Evolutionary conservation across 345 rosid genomes (phyloP), one percentile per base, ranked within the genome.

Genomic region (Pistacia vera): DNA sequence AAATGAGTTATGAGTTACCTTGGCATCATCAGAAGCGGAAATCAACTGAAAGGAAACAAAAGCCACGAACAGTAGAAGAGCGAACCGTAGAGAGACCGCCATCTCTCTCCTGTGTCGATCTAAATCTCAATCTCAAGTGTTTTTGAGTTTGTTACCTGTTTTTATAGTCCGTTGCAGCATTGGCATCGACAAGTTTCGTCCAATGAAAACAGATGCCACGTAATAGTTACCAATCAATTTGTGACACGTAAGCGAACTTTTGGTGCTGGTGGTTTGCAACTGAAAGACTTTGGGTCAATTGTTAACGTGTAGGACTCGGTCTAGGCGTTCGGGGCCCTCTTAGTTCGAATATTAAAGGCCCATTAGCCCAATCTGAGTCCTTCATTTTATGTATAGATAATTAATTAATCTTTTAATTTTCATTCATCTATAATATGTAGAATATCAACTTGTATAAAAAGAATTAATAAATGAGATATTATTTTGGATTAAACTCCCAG

Each of bases 11-110:
- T 18, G 2, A 14, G 51, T 66, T 87, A 90, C 92, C 91, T 85
- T 78, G 55, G 81, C 66, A 60, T 90, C 89, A 52, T 89, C 93
- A 59, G 87, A 82, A 75, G 84, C 90, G 74, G 79, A 82, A 49
- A 92, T 82, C 81, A 80, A 82, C 78, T 81, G 80, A 51, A 85
- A 63, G 66, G 91, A 87, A 75, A 80, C 75, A 64, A 82, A 81
- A 73, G 92, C 85, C 38, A 88, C 59, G 61, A 90, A 41, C 8
- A 90, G 75, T 51, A 89, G 61, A 73, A 89, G 16, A 60, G 85
- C 83, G 65, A 86, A 82, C 22, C 87, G 77, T 33, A 78, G 82
- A 66, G 83, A 77, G 75, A 80, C 81, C 55, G 72, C 85, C 87
- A 88, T 89, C 71, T 55, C 55, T 65, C 56, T 20, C 22, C 36